Percentiles rank a stretch among this genome's conserved stretches.
These are phyloP conservation scores for Starmerella sirachaensis DNA, from an alignment of 805 yeast species.

Conservation along the genomic window DNA sequence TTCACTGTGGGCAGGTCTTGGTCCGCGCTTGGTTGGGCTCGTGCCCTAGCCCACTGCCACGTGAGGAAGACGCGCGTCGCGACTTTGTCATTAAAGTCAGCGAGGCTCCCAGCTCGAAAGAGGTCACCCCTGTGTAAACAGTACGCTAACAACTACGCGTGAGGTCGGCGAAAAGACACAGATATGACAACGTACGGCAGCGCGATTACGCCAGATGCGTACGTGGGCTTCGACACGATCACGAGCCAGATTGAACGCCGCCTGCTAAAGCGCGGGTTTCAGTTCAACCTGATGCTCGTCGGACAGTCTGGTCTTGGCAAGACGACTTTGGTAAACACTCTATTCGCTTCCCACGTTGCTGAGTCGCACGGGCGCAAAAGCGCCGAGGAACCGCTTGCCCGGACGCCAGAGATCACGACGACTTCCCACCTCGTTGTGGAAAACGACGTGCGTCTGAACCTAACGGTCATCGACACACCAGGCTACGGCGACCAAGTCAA, in stretches of 20 bases:
- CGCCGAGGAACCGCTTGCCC: slow-evolving; percentile 60
- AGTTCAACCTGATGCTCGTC: slow-evolving; percentile 86
- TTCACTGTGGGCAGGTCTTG: no score
- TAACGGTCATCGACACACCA: slow-evolving; percentile 91
- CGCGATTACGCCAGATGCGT: slow-evolving; percentile 43
- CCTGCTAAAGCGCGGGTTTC: slow-evolving; percentile 82
- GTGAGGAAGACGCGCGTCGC: no score
- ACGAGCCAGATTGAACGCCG: slow-evolving; percentile 91
- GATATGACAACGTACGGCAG: slow-evolving; percentile 10
- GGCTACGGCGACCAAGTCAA: slow-evolving; percentile 96
- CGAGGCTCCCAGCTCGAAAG: no score
- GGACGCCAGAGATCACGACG: slow-evolving; percentile 66
- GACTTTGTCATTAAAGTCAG: no score
- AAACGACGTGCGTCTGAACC: slow-evolving; percentile 72
- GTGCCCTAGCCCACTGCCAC: no score
- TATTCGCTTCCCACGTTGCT: slow-evolving; percentile 72
- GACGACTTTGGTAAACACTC: slow-evolving; percentile 79
- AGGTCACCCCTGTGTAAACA: no score
- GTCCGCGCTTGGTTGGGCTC: no score
- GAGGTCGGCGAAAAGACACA: no score
- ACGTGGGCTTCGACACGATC: slow-evolving; percentile 95
- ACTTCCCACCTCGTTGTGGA: slow-evolving; percentile 48
- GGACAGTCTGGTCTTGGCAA: slow-evolving; percentile 90
- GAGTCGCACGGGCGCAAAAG: slow-evolving; percentile 60
- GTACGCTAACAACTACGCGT: no score